phyloP scores from a whole-genome alignment of 2,329 filamentous ascomycete genomes.

The Xylaria sp. region DNA sequence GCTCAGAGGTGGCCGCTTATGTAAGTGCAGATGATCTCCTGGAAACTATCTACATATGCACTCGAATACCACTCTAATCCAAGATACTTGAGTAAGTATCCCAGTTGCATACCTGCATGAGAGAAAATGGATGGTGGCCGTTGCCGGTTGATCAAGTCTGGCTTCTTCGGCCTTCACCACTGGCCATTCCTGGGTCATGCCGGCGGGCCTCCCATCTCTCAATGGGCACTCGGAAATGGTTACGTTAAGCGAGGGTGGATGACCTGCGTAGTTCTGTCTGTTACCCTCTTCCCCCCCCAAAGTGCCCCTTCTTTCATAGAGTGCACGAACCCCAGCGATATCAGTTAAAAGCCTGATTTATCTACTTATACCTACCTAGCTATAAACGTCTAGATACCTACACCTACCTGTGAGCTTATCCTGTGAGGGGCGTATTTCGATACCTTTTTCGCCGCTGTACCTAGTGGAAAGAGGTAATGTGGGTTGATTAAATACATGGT shows the following conservation, averaged over 20 bases:
- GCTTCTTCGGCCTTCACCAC: neutral
- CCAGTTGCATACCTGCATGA: neutral
- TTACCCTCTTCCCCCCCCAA: too few relatives aligned
- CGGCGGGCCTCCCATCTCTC: neutral
- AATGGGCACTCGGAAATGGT: constrained; percentile 10
- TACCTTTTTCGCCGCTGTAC: too few relatives aligned
- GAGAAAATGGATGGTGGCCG: too few relatives aligned
- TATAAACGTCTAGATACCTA: too few relatives aligned
- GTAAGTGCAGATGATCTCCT: neutral
- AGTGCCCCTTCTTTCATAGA: neutral
- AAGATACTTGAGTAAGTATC: neutral
- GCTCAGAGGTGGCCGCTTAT: neutral
- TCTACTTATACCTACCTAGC: too few relatives aligned
- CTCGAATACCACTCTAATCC: neutral
- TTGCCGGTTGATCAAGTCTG: neutral
- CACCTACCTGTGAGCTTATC: too few relatives aligned
- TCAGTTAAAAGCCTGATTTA: too few relatives aligned
- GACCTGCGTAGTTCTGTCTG: too few relatives aligned
- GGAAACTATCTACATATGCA: neutral
- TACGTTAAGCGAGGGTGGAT: constrained; percentile 2
- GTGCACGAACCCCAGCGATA: too few relatives aligned
- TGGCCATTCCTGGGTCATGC: neutral
- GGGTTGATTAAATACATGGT: too few relatives aligned
- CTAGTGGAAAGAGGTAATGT: too few relatives aligned
- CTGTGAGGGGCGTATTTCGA: too few relatives aligned